These are phyloP conservation scores for Kodamaea lidongshanica DNA, from an alignment of 805 yeast genomes.

Conservation along the genomic window DNA sequence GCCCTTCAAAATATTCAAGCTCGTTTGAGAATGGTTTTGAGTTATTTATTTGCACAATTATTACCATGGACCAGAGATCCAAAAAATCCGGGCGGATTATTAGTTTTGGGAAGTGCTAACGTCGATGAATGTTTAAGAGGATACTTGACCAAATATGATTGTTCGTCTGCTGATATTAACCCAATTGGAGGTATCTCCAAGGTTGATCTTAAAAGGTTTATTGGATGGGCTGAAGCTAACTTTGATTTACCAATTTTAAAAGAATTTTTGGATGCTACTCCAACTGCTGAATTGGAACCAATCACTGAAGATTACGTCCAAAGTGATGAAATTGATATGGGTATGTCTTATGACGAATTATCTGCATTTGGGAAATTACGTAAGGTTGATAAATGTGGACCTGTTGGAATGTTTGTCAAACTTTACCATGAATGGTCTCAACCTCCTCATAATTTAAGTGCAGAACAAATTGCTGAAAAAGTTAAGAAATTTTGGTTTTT, in stretches of 20 bases:
- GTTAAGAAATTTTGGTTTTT: slow-evolving; percentile 89
- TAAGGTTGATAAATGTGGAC: slow-evolving; percentile 93
- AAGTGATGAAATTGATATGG: slow-evolving; percentile 97
- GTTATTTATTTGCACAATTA: slow-evolving; percentile 88
- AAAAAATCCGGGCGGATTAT: slow-evolving; percentile 60
- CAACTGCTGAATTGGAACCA: slow-evolving; percentile 98
- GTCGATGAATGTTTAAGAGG: slow-evolving; percentile 97
- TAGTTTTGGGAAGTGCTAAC: slow-evolving; percentile 93
- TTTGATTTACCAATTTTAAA: slow-evolving; percentile 73
- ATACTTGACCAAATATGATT: slow-evolving; percentile 91
- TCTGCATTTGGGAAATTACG: slow-evolving; percentile 86
- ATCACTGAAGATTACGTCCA: slow-evolving; percentile 88
- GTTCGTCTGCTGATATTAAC: slow-evolving; percentile 94
- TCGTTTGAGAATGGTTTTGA: slow-evolving; percentile 86
- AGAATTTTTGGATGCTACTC: slow-evolving; percentile 83
- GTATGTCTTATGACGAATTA: slow-evolving; percentile 92
- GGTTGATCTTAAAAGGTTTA: slow-evolving; percentile 82
- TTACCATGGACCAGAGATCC: slow-evolving; percentile 87
- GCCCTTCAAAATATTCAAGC: slow-evolving; percentile 98
- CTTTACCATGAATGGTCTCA: slow-evolving; percentile 91
- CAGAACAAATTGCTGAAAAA: slow-evolving; percentile 82
- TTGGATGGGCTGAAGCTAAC: slow-evolving; percentile 63
- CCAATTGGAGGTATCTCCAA: slow-evolving; percentile 99
- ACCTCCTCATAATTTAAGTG: slow-evolving; percentile 53
- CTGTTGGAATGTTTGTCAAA: slow-evolving; percentile 88